These are phyloP conservation scores for Silene uniflora DNA, from an alignment of 148 eudicot species.

Conservation along the genomic window DNA sequence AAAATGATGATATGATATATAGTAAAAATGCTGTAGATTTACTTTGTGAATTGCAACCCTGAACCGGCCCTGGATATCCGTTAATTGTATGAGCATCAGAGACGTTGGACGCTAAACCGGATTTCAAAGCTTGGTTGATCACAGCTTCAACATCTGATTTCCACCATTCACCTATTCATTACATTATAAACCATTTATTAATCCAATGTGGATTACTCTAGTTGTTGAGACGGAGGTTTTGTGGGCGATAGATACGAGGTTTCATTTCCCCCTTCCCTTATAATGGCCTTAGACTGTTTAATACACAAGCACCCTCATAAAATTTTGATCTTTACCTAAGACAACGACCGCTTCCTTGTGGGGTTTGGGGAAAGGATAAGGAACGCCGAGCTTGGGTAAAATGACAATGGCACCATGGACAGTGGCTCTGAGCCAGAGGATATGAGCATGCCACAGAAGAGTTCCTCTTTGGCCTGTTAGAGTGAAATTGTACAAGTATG, in stretches of 20 bases:
- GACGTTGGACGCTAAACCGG: constrained; percentile 13
- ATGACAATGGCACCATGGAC: constrained; percentile 25
- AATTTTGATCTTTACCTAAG: neutral
- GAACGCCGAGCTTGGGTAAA: constrained; percentile 15
- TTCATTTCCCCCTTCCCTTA: too few relatives aligned
- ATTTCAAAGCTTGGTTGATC: constrained; percentile 9
- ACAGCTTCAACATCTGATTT: constrained; percentile 21
- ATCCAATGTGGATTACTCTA: neutral
- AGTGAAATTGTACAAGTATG: constrained; percentile 11
- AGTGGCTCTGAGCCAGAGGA: constrained; percentile 13
- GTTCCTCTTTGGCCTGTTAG: constrained; percentile 18
- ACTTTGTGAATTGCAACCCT: constrained; percentile 34
- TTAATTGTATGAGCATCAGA: constrained; percentile 21
- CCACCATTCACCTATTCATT: constrained; percentile 30
- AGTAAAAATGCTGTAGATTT: neutral
- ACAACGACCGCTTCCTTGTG: constrained; percentile 4
- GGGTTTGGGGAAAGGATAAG: constrained; percentile 22
- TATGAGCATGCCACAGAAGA: constrained; percentile 18
- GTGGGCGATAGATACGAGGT: too few relatives aligned
- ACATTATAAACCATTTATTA: neutral
- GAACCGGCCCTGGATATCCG: constrained; percentile 20
- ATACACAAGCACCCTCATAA: neutral
- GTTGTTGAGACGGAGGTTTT: too few relatives aligned
- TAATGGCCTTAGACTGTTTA: too few relatives aligned
- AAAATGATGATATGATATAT: neutral